Conservation (phyloP, 2,329 filamentous ascomycete species). For the Penicillium griseofulvum region DNA sequence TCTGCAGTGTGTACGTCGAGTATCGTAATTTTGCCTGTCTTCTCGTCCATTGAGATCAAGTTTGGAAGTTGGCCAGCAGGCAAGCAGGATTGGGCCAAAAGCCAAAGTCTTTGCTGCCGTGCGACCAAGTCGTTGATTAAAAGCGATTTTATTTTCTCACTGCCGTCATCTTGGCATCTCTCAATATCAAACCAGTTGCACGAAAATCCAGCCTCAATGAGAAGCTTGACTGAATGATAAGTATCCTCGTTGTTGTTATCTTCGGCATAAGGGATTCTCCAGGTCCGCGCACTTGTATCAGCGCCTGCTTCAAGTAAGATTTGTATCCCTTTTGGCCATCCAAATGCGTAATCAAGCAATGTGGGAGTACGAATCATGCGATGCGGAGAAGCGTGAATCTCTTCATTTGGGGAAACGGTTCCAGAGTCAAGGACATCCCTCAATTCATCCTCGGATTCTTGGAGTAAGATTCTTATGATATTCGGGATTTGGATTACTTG, state of each 20-base stretch:
- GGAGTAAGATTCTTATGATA: background rate
- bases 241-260: background rate
- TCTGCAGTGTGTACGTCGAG: background rate
- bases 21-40: background rate
- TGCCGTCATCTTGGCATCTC: background rate
- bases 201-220: background rate
- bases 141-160: background rate
- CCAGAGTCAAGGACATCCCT: background rate
- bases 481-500: background rate
- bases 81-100: background rate
- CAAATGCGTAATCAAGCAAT: background rate
- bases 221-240: background rate
- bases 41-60: background rate
- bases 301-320: background rate
- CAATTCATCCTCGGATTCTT: background rate
- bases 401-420: background rate
- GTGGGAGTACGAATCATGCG: background rate
- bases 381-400: too few species aligned
- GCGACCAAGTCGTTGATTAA: background rate
- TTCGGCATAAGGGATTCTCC: background rate
- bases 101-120: background rate
- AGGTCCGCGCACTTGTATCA: fast-evolving
- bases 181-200: background rate
- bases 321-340: background rate
- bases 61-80: background rate